Evolutionary conservation across 2,329 filamentous ascomycete species (phyloP), one percentile per base, ranked within the genome.

Genomic region (Aspergillus sp.): DNA sequence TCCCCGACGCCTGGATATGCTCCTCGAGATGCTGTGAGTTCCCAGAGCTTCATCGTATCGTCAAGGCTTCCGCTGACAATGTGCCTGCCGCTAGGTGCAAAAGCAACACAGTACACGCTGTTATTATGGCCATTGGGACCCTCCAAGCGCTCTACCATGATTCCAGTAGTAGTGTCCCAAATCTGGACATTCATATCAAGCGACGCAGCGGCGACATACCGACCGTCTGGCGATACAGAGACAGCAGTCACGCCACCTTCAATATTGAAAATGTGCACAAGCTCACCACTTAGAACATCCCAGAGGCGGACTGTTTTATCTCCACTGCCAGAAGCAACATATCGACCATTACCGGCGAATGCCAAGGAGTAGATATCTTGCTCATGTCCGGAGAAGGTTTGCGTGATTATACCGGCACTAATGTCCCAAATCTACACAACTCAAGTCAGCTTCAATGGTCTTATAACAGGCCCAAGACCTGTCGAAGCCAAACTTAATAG

Each of bases 21-120:
- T 93, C 36, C 89, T 89, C 80, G 84, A 45, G 88, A 85, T 20
- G 89, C 84, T 54, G 84, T 88, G 49, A 99, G 83, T 80, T 97
- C 93, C 93, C 95, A 99, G 89, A 98, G 96, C 81, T 97, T 96
- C 81, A 98, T 98, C 0, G 93, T 98, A 82, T 96, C 96, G 74
- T 99, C 93, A 66, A 98, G 80, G 82, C 90, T 96, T 62, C 95
- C 93, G 68, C 90, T 95, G 70, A 98, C 93, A 41, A 99, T 86
- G 65, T 96, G 90, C 67, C 91, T 89, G 60, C 93, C 93, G 66
- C 90, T 93, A 24, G 95, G 93, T 12, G 92, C 92, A 76, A 99
- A 99, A 0, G 95, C 93, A 18, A 99, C 93, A 12, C 89, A 93
- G 76, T 98, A 98, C 20, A 98, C 93, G 66, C 90, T 95, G 62